Evolutionary conservation across 306 rosid genomes (phyloP), one percentile per base, ranked within the genome.

Genomic region (Geum urbanum): DNA sequence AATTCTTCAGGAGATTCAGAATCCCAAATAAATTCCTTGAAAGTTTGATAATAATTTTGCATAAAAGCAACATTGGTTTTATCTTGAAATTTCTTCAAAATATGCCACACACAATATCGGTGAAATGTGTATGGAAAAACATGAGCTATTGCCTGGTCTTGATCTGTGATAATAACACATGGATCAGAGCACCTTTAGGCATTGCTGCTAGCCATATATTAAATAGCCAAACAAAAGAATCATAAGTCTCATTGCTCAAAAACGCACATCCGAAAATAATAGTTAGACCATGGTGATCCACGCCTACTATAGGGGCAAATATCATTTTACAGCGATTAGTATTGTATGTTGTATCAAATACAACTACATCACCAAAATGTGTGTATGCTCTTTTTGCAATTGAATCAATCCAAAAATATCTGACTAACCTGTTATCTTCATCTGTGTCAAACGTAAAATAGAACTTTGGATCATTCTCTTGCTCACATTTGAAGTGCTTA

Each of bases 261-360:
- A 67, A 46, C 0, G 43, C 71, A 47, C 71, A 67, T 1, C 71
- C 27, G 50, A 49, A 49, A 24, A 12, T 1, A 47, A 13, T 47
- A 16, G 51, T 47, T 13, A 11, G n/a, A 5, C 16, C 51, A 47
- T 47, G 51, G 51, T 67, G 71, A n/a, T 67, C 50, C 8, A 67
- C 46, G 9, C 58, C 59, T 0, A 8, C 15, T 11, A 67, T 8
- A 24, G 71, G 71, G 14, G 59, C 59, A 51, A 27, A 67, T 3
- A 48, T 67, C 46, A 67, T 27, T 12, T 48, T 48, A 4, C 32
- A 49, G 4, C 16, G 16, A 49, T 67, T 67, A 13, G 59, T 67
- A 24, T 51, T 48, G 45, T 67, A 67, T 10, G 58, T 32, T 12
- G 71, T 67, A 18, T 67, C 27, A 16, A 67, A 67, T 2, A 63